phyloP scores from a whole-genome alignment of 2,329 filamentous ascomycete genomes.

The Botrytis aclada region DNA sequence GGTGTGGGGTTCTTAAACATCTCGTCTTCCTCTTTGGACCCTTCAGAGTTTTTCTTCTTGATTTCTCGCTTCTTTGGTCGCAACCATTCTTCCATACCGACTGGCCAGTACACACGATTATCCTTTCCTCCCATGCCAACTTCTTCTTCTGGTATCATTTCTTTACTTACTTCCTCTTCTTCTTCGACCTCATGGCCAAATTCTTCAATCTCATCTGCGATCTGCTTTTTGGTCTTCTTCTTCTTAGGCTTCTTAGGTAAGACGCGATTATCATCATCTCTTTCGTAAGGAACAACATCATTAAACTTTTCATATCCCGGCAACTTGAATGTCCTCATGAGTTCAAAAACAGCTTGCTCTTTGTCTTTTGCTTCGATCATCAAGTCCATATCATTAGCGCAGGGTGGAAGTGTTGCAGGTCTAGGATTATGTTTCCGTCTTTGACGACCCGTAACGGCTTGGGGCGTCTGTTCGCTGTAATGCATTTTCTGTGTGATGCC shows the following conservation, averaged over 20 bases:
- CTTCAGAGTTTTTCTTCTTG: constrained; percentile 45
- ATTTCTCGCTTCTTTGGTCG: constrained; percentile 71
- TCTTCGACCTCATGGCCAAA: constrained; percentile 38
- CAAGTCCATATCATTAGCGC: constrained; percentile 80
- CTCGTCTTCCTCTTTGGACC: constrained; percentile 40
- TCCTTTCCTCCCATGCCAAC: constrained; percentile 83
- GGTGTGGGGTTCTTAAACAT: constrained; percentile 35
- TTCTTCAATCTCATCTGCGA: constrained; percentile 36
- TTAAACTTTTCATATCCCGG: constrained; percentile 75
- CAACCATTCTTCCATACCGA: constrained; percentile 87
- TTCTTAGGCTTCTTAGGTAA: constrained; percentile 46
- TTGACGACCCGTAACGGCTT: constrained; percentile 74
- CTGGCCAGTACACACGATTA: constrained; percentile 83
- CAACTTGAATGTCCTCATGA: constrained; percentile 85
- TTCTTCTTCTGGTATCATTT: constrained; percentile 54
- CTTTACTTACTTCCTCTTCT: constrained; percentile 40
- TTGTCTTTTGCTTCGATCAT: constrained; percentile 99
- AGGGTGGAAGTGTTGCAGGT: constrained; percentile 77
- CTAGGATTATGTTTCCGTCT: constrained; percentile 82
- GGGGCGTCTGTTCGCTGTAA: constrained; percentile 76
- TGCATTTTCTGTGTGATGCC: constrained; percentile 94
- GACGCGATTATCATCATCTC: constrained; percentile 69
- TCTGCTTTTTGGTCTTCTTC: constrained; percentile 43
- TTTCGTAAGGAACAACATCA: constrained; percentile 72
- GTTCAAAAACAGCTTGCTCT: constrained; percentile 90